These are phyloP conservation scores for Geranium brycei DNA, from an alignment of 345 rosid genomes.

Conservation along the genomic window DNA sequence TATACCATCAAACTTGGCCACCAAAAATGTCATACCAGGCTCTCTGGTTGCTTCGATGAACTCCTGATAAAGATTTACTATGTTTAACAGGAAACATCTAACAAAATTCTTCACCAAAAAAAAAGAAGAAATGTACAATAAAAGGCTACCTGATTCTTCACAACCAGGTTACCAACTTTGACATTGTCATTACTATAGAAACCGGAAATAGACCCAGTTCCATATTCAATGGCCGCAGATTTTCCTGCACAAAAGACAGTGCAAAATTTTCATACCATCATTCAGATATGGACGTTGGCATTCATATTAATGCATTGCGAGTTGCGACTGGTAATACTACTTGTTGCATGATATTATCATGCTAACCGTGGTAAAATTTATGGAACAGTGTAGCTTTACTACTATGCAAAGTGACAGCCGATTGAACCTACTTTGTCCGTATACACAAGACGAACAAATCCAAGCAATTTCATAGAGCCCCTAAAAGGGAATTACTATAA, in stretches of 20 bases:
- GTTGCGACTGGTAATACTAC: too few relatives aligned
- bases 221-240: conserved; percentile 71
- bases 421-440: too few relatives aligned
- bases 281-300: background rate
- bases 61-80: conserved; percentile 30
- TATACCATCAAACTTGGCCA: conserved; percentile 90
- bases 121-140: background rate
- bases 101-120: background rate
- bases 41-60: conserved; percentile 92
- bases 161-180: conserved; percentile 58
- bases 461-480: too few relatives aligned
- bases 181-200: conserved; percentile 73
- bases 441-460: too few relatives aligned
- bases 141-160: conserved; percentile 51
- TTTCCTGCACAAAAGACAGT: conserved; percentile 32
- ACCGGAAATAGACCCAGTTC: conserved; percentile 75
- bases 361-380: too few relatives aligned
- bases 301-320: background rate
- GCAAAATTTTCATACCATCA: too few relatives aligned
- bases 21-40: conserved; percentile 71
- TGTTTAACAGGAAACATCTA: background rate
- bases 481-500: background rate
- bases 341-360: too few relatives aligned
- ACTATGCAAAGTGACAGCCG: too few relatives aligned
- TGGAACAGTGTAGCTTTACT: too few relatives aligned